Evolutionary conservation across 176 grass and related monocot genomes (phyloP).

Genomic region (Urochloa ruziziensis): DNA sequence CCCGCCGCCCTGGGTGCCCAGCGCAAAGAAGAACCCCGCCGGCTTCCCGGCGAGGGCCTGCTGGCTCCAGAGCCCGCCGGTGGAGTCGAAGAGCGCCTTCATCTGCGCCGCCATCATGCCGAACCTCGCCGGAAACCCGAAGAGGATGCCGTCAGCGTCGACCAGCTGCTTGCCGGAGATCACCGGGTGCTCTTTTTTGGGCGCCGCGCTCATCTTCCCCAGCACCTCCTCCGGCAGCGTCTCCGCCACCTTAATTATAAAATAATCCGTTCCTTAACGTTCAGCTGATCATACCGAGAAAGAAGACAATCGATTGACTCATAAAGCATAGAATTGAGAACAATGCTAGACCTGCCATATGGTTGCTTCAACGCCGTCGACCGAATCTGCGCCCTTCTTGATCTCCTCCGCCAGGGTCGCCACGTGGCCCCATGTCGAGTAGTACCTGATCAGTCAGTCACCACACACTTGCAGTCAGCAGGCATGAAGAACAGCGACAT

Average conservation of each 20-base stretch:
- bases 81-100: conserved; percentile 61
- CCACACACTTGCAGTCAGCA: too few species aligned
- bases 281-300: too few species aligned
- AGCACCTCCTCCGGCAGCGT: conserved; percentile 45
- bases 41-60: conserved; percentile 46
- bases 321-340: too few species aligned
- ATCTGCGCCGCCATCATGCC: conserved; percentile 65
- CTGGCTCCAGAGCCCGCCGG: conserved; percentile 54
- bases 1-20: conserved; percentile 36
- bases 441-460: too few species aligned
- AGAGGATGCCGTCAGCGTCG: conserved; percentile 48
- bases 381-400: conserved; percentile 30
- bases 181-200: conserved; percentile 33
- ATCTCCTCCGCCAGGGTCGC: conserved; percentile 39
- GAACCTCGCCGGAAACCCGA: conserved; percentile 57
- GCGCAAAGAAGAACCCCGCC: conserved; percentile 41
- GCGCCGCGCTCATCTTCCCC: conserved; percentile 41
- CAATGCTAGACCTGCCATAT: too few species aligned
- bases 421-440: conserved; percentile 36
- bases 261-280: too few species aligned
- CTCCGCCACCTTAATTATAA: too few species aligned
- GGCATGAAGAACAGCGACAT: too few species aligned
- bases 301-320: too few species aligned
- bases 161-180: conserved; percentile 41
- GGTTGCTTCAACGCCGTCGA: conserved; percentile 30